Evolutionary conservation across 75 land plant species (phyloP).

Genomic region (Cunninghamia lanceolata): DNA sequence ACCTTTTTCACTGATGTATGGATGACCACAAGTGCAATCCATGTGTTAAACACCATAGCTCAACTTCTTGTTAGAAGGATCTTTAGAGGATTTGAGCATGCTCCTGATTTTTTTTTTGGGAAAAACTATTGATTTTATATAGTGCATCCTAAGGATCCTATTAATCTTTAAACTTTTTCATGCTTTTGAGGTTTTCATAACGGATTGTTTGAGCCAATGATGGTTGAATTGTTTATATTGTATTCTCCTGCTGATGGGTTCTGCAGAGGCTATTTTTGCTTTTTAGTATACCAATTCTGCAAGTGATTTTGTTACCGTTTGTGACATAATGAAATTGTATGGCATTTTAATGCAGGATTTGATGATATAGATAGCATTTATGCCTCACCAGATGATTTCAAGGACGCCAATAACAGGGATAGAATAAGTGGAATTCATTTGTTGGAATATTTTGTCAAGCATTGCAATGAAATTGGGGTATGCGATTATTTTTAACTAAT

Average conservation of each 20-base stretch:
- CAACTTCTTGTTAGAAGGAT: no score
- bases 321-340: neutral
- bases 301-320: neutral
- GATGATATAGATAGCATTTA: slow-evolving; percentile 39
- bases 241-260: neutral
- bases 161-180: neutral
- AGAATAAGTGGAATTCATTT: slow-evolving; percentile 22
- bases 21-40: no score
- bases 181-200: neutral
- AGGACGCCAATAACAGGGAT: slow-evolving; percentile 16
- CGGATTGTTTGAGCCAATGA: neutral
- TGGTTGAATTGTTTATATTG: slow-evolving; percentile 1
- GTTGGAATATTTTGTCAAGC: slow-evolving; percentile 27
- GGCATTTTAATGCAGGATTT: slow-evolving; percentile 23
- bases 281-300: neutral
- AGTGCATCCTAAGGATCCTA: neutral
- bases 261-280: neutral
- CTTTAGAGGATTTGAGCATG: neutral
- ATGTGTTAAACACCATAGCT: no score
- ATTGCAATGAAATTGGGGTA: slow-evolving; percentile 37
- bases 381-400: slow-evolving; percentile 34
- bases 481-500: neutral
- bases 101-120: neutral
- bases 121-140: no score
- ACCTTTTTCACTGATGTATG: no score